Evolutionary conservation across 306 rosid species (phyloP).

Genomic region (Elaeagnus macrophylla): DNA sequence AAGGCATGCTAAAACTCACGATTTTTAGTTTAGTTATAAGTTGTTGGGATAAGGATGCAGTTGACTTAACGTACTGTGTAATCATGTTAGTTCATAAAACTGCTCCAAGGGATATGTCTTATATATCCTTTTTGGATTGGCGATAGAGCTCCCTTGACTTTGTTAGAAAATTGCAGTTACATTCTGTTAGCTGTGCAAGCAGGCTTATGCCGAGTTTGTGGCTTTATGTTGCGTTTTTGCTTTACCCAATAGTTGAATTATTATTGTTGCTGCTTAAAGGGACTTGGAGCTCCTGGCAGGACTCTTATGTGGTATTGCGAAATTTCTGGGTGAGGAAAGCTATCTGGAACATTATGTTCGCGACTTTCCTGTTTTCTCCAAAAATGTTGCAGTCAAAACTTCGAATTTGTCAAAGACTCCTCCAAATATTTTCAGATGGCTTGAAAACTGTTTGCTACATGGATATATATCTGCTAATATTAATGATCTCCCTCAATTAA

Average conservation of each 20-base stretch:
- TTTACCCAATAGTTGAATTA: slow-evolving; percentile 5
- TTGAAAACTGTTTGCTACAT: slow-evolving; percentile 65
- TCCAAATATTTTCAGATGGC: slow-evolving; percentile 91
- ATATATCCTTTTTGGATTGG: slow-evolving; percentile 15
- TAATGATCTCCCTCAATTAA: slow-evolving; percentile 58
- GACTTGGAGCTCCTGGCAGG: slow-evolving; percentile 72
- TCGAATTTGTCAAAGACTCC: slow-evolving; percentile 41
- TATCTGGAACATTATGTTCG: slow-evolving; percentile 85
- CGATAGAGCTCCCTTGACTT: slow-evolving; percentile 7
- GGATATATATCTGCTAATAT: slow-evolving; percentile 46
- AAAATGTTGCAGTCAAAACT: slow-evolving; percentile 30
- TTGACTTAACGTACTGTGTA: slow-evolving; percentile 4
- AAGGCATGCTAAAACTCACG: neutral
- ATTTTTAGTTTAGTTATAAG: neutral
- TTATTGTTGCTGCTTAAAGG: slow-evolving; percentile 34
- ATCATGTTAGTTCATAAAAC: slow-evolving; percentile 9
- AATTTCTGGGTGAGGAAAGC: slow-evolving; percentile 56
- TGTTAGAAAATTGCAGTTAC: neutral
- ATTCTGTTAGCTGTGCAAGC: neutral
- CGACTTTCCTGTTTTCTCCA: slow-evolving; percentile 72
- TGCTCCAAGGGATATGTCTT: slow-evolving; percentile 6
- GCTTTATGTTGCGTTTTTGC: neutral
- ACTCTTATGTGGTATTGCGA: slow-evolving; percentile 63
- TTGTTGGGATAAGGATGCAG: slow-evolving; percentile 11
- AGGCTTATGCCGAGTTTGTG: neutral